Evolutionary conservation across 2,329 filamentous ascomycete genomes (phyloP), one percentile per base, ranked within the genome.

Genomic region (Trichoderma lentiforme): DNA sequence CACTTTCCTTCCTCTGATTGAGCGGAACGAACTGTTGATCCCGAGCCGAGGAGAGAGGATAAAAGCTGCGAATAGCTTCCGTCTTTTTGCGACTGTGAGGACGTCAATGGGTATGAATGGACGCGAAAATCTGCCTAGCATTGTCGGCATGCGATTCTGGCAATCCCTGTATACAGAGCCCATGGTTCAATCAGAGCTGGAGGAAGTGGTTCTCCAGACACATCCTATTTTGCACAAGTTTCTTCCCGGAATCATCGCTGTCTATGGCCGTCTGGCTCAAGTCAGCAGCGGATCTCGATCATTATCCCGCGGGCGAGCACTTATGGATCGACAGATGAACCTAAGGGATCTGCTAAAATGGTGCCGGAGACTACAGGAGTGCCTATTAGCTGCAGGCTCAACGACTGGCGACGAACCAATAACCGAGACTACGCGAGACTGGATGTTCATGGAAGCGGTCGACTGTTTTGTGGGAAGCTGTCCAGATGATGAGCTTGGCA

Each of bases 381-480:
- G 94, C 18, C 83, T 98, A 26, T 78, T 86, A 70, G 81, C 86
- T 9, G 84, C 87, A 12, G 88, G 90, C 1, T 89, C 89, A 26
- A 91, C 87, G 74, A 91, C 88, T 28, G 89, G 90, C 12, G 86
- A 88, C 24, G 92, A 96, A 79, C 86, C 91, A 0, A 89, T 94
- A 26, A 89, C 86, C n/a, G 92, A 95, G 76, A 88, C 87, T 2
- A 89, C 89, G 0, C 86, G 89, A 74, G 92, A 98, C 77, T 90
- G 92, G 76, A 97, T 98, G 81, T 98, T 98, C 77, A 89, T 97
- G 83, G 96, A 99, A 79, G 93, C 94, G 0, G 87, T 96, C 67
- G 96, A 99, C 81, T 97, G 95, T 78, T 98, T 99, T 80, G 91
- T 93, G 56, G 93, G 93, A 69, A 93, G 92, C 78, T 85, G 96